Evolutionary conservation across 495 filamentous ascomycete species (phyloP), one percentile per base, ranked within the genome.

Genomic region (Podospora pseudoanserina): DNA sequence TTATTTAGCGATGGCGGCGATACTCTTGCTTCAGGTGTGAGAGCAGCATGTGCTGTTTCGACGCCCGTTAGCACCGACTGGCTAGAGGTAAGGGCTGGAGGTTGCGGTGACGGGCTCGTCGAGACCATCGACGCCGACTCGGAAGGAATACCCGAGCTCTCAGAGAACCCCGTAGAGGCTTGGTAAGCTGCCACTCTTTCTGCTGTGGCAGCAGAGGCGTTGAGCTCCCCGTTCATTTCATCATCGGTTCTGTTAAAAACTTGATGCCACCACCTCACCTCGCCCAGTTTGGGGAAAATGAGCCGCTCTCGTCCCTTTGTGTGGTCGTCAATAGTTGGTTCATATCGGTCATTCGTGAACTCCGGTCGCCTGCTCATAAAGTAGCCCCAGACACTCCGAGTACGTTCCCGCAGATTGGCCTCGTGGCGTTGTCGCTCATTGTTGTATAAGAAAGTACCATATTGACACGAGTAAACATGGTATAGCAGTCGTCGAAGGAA

Each of bases 391-490:
- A 97, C 96, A 67, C 91, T 94, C 23, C 90, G 81, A n/a, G 93
- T 96, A 23, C 87, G 86, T 67, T 91, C 87, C 32, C 83, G 82
- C 0, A 92, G 90, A 2, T 82, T 82, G 5, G 86, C 84, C n/a
- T 97, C 92, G 19, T 87, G 79, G 0, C 96, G 89, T 71, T 96
- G 90, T 71, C 94, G 94, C 73, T 99, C 96, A 71, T 87, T 94
- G 81, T 99, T 96, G 80, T 90, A 96, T 54, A 99, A 83, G 75
- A 99, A 99, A 1, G 93, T 97, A 57, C 96, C 96, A 69, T 96
- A 99, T 75, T 99, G 96, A 68, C 94, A 97, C 3, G 93, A 92
- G 72, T 98, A 95, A 1, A 96, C 86, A 73, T 99, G 96, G 73
- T 97, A 99, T 5, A 97, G 84, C 4, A 99, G 79, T 11, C 96